Evolutionary conservation across 148 eudicot species (phyloP), one percentile per base, ranked within the genome.

Genomic region (Rhododendron vialii): DNA sequence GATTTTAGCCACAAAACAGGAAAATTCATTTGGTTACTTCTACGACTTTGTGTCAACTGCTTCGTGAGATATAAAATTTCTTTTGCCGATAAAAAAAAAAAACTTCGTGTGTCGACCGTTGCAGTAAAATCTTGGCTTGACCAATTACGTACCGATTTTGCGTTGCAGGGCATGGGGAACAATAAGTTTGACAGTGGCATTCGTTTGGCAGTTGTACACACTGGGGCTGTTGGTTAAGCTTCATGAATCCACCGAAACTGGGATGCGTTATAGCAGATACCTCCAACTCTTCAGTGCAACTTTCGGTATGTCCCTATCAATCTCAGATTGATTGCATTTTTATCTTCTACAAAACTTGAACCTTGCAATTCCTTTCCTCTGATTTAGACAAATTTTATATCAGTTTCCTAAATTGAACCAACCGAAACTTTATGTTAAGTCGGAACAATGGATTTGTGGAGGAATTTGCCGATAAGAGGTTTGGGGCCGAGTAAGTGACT

Each of bases 141-240:
- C 13, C 2, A 28, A 33, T 75, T 30, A 36, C 18, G 80, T 38
- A 3, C 7, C 4, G 7, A 41, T 35, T 24, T 20, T 12, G 22
- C 13, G 30, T 51, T 63, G 76, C 84, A 83, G 84, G 84, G 57
- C 84, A 3, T 83, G 84, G 84, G 84, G 77, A 24, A 55, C 45
- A 41, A 83, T 83, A 63, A 63, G 76, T 26, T 67, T 83, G 75
- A 65, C 76, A 24, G 84, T 65, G 53, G 84, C 84, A 65, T 83
- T 83, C 84, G 14, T 83, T n/a, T 83, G 84, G 84, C 84, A 83
- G 76, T 50, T 83, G 17, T 83, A 83, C 84, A 83, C 84, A 1
- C 35, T 83, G 4, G 55, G 84, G 14, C 26, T 83, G 9, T 18
- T 83, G 84, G 84, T 83, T 24, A 83, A 65, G 53, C 84, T 83